Evolutionary conservation across 495 filamentous ascomycete species (phyloP).

Genomic region (Neurospora africana): DNA sequence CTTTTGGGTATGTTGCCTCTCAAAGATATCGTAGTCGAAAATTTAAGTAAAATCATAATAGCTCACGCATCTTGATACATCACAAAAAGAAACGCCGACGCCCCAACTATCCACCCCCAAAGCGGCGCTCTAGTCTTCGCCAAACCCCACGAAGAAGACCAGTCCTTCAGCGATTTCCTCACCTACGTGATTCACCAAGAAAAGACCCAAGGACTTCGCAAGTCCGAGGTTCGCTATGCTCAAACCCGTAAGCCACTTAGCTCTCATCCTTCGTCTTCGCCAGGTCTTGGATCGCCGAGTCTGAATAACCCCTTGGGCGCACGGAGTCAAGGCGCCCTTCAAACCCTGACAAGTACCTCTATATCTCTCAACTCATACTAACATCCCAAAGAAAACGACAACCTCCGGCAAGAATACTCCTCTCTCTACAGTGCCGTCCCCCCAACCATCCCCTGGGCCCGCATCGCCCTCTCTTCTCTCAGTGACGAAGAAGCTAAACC

Average conservation of each 20-base stretch:
- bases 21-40: no score
- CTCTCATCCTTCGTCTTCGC: background rate
- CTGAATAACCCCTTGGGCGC: no score
- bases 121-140: conserved; percentile 38
- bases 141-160: conserved; percentile 45
- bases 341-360: no score
- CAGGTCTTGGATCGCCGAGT: no score
- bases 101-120: conserved; percentile 30
- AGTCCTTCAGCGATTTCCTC: conserved; percentile 37
- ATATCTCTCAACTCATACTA: background rate
- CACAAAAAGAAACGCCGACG: conserved; percentile 47
- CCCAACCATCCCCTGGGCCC: conserved; percentile 51
- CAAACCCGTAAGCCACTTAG: conserved; percentile 34
- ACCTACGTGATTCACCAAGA: conserved; percentile 35
- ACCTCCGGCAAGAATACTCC: conserved; percentile 57
- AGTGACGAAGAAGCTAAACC: conserved; percentile 30
- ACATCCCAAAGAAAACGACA: conserved; percentile 53
- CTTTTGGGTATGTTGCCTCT: conserved; percentile 41
- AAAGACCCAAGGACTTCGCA: background rate
- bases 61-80: background rate
- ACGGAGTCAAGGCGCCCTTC: no score
- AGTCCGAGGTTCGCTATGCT: conserved; percentile 39
- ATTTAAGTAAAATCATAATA: background rate
- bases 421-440: conserved; percentile 46
- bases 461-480: conserved; percentile 42